Conservation (phyloP, 2,329 filamentous ascomycete species). For the Xylaria sp. region DNA sequence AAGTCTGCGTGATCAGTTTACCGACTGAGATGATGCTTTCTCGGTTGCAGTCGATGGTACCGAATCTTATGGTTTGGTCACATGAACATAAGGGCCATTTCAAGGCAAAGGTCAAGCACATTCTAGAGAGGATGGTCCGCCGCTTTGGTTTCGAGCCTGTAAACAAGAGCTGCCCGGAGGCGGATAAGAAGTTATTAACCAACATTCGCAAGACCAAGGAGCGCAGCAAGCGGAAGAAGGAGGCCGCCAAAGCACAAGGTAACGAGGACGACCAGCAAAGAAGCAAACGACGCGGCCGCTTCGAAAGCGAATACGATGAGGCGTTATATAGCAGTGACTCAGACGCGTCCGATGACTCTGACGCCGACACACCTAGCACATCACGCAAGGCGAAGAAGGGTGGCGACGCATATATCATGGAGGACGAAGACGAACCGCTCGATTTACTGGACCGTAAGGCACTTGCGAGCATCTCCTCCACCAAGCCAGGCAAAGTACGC, state of each 20-base stretch:
- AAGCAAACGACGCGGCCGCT: slow-evolving; percentile 68
- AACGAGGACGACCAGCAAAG: slow-evolving; percentile 66
- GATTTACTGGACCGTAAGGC: slow-evolving; percentile 91
- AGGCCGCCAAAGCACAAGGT: slow-evolving; percentile 68
- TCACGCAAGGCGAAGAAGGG: slow-evolving; percentile 64
- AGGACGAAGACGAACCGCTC: slow-evolving; percentile 93
- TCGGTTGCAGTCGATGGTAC: slow-evolving; percentile 80
- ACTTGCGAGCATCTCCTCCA: slow-evolving; percentile 92
- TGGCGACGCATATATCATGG: slow-evolving; percentile 85
- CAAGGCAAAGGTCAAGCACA: slow-evolving; percentile 97
- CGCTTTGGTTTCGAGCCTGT: slow-evolving; percentile 87
- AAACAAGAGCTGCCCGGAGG: slow-evolving; percentile 83
- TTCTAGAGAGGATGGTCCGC: slow-evolving; percentile 91
- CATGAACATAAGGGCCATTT: slow-evolving; percentile 99
- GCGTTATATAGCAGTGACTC: slow-evolving; percentile 88
- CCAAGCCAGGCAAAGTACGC: slow-evolving; percentile 77
- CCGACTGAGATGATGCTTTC: slow-evolving; percentile 82
- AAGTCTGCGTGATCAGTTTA: slow-evolving; percentile 90
- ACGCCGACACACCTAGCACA: slow-evolving; percentile 65
- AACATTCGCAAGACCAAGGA: slow-evolving; percentile 98
- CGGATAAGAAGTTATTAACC: slow-evolving; percentile 87
- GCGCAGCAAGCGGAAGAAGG: slow-evolving; percentile 89
- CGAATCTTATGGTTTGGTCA: slow-evolving; percentile 94
- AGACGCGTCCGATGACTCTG: slow-evolving; percentile 71
- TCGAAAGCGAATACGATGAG: slow-evolving; percentile 94